Base-by-base conservation (phyloP, 306 rosid species). In the Medicago ruthenica region DNA sequence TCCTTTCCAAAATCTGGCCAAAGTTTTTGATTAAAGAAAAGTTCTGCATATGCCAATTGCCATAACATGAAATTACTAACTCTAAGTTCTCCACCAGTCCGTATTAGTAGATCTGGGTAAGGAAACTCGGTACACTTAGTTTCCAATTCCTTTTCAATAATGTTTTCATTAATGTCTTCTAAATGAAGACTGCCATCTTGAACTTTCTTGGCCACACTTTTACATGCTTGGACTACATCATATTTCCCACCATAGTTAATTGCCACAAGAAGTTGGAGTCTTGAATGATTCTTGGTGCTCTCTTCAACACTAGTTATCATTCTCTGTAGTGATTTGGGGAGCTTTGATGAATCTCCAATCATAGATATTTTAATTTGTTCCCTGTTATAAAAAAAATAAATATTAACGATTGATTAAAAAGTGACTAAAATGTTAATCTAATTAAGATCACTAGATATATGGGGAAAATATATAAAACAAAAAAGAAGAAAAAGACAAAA, bases 1-100 rank as follows among this genome's bases (percentile, higher is more conserved):
- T 75, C 79, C 62, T 80, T 82, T 9, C 91, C 91, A 70, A 87
- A 93, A 80, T 91, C 98, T 47, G 97, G 97, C 98, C 97, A 91
- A 4, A 87, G 82, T 3, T 82, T 37, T 15, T 76, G 22, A 39
- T 36, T 75, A 47, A 88, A 91, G 87, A 79, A 87, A 16, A 93
- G 80, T 70, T 93, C 96, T 0, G 96, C 79, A 70, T 93, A 93
- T 8, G 98, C 97, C 76, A 88, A 62, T 71, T 93, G 96, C 96
- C 98, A 89, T 40, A 93, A 37, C 42, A 91, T 79, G 85, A 93
- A 93, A 73, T 93, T 91, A 78, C 97, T 93, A 7, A 93, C 81
- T 81, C 98, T 82, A 4, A 83, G 90, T 24, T 93, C 97, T 0
- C 97, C 98, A 57, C 98, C 83, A 10, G 96, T 93, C 53, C 96